A percentile compares a stretch with the other conserved stretches of the same genome.
phyloP scores from a whole-genome alignment of 192 early-diverging fungal genomes.

The Diversispora epigaea region DNA sequence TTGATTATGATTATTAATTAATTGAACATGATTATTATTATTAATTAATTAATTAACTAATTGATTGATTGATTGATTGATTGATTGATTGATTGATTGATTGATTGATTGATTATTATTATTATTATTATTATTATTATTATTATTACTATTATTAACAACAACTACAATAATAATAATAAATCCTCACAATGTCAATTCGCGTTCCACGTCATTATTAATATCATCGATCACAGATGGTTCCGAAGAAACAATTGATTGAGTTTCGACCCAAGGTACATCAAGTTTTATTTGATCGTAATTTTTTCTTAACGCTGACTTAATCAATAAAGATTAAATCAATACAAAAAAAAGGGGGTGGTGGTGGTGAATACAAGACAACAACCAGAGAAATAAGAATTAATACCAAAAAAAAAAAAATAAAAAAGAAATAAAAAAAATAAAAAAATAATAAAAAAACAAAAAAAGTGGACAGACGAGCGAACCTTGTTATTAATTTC shows the following conservation, averaged over 20 bases:
- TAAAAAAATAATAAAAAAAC: too few species aligned
- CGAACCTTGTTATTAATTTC: too few species aligned
- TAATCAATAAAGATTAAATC: not conserved
- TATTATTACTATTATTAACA: not conserved
- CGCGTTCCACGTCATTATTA: conserved; percentile 88
- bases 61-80: not conserved
- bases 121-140: not conserved
- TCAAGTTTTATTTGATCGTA: conserved; percentile 60
- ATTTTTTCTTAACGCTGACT: conserved; percentile 62
- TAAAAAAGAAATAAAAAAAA: too few species aligned
- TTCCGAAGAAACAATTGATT: conserved; percentile 56
- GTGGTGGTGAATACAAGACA: too few species aligned
- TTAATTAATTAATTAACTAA: too few species aligned
- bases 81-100: not conserved
- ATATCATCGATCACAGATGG: conserved; percentile 60
- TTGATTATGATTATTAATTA: not conserved
- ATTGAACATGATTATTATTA: not conserved
- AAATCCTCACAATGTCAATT: conserved; percentile 69
- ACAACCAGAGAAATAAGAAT: too few species aligned
- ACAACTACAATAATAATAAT: not conserved
- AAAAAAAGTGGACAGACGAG: too few species aligned
- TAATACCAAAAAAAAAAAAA: too few species aligned
- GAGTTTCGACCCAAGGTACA: conserved; percentile 71
- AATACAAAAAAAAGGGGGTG: too few species aligned
- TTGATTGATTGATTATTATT: too few species aligned